Evolutionary conservation across 441 rosid genomes (phyloP).

Genomic region (Brassica balearica): DNA sequence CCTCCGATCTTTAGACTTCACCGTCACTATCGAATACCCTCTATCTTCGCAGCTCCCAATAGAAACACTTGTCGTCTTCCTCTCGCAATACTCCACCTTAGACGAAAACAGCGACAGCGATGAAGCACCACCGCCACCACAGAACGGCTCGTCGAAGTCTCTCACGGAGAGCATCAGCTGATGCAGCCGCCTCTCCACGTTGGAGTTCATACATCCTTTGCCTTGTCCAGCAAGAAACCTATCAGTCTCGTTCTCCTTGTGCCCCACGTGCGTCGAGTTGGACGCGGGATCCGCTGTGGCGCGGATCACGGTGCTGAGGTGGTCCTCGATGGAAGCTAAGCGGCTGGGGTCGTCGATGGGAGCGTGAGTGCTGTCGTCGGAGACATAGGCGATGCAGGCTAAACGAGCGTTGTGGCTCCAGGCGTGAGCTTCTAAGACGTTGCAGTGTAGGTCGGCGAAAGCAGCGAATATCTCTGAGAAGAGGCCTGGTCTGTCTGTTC

Average conservation of each 20-base stretch:
- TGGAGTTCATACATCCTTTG: constrained; percentile 47
- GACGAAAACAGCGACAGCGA: constrained; percentile 28
- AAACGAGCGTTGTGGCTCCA: constrained; percentile 84
- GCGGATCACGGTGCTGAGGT: constrained; percentile 64
- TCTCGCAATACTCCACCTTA: constrained; percentile 39
- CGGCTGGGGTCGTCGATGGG: constrained; percentile 70
- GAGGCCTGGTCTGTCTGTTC: constrained; percentile 73
- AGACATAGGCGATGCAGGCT: constrained; percentile 70
- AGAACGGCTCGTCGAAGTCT: constrained; percentile 62
- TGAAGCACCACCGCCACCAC: constrained; percentile 10
- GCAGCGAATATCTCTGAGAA: constrained; percentile 82
- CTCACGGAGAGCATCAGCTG: constrained; percentile 71
- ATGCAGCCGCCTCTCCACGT: constrained; percentile 72
- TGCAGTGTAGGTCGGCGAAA: constrained; percentile 66
- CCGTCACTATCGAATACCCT: constrained; percentile 69
- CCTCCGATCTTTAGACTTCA: constrained; percentile 64
- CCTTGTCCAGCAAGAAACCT: constrained; percentile 53
- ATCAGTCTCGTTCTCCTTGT: constrained; percentile 49
- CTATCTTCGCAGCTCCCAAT: constrained; percentile 72
- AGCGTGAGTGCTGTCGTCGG: constrained; percentile 47
- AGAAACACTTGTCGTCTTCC: constrained; percentile 47
- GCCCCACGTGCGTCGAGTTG: constrained; percentile 43
- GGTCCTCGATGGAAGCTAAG: constrained; percentile 62
- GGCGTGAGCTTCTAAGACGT: constrained; percentile 72
- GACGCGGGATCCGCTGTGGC: constrained; percentile 43